These are phyloP conservation scores for Candida tetrigidarum DNA, from an alignment of 1,139 yeast genomes.

Conservation along the genomic window DNA sequence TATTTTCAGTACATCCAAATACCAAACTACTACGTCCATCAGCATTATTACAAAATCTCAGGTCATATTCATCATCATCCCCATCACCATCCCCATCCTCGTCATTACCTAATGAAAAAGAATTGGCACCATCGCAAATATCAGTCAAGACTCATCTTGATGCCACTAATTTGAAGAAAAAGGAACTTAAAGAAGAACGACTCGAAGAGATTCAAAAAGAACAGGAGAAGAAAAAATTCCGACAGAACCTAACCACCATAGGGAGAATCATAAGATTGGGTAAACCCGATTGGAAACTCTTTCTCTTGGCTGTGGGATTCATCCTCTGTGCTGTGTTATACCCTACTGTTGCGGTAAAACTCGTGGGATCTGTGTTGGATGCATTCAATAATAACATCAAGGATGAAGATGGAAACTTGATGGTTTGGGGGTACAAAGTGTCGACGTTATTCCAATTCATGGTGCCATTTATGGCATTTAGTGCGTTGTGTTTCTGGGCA, in stretches of 20 bases:
- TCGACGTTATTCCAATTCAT: constrained; percentile 45
- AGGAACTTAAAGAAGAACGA: constrained; percentile 37
- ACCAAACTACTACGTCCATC: background rate
- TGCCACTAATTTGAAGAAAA: constrained; percentile 28
- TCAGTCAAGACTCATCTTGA: constrained; percentile 37
- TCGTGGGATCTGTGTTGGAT: constrained; percentile 53
- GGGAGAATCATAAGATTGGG: constrained; percentile 44
- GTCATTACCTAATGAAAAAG: background rate
- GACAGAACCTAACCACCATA: constrained; percentile 41
- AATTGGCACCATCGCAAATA: constrained; percentile 12
- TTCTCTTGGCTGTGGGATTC: constrained; percentile 44
- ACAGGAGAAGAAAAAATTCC: constrained; percentile 31
- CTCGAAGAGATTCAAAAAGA: constrained; percentile 29
- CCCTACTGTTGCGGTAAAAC: constrained; percentile 49
- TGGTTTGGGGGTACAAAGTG: constrained; percentile 53
- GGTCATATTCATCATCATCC: background rate
- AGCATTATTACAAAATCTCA: background rate
- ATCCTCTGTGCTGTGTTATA: constrained; percentile 51
- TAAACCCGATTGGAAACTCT: constrained; percentile 43
- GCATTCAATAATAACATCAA: constrained; percentile 41
- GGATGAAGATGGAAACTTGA: constrained; percentile 44
- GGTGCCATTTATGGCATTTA: constrained; percentile 50
- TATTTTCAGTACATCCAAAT: background rate
- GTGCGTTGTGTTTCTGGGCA: constrained; percentile 55
- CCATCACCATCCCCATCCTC: no score